A percentile compares a stretch with the other conserved stretches of the same genome.
Evolutionary conservation across 2,329 filamentous ascomycete genomes (phyloP).

Genomic region (Pseudofabraea citricarpa): DNA sequence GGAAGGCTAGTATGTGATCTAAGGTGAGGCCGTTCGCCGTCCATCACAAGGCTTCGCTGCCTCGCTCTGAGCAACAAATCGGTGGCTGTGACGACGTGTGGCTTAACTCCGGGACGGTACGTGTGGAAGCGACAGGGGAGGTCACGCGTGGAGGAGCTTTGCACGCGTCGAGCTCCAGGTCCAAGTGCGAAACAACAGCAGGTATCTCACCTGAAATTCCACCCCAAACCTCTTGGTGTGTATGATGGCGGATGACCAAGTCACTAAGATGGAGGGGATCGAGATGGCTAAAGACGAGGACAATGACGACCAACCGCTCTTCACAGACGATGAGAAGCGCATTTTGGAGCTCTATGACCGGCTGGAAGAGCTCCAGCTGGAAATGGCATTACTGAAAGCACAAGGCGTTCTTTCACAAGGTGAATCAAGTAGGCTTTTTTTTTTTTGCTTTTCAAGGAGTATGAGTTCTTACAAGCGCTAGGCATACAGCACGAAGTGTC

Average conservation of each 20-base stretch:
- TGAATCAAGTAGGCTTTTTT: constrained; percentile 10
- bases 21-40: too few species aligned
- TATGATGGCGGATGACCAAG: constrained; percentile 5
- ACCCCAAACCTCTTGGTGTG: too few species aligned
- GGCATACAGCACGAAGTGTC: constrained; percentile 34
- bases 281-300: constrained; percentile 11
- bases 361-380: constrained; percentile 65
- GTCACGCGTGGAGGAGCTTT: too few species aligned
- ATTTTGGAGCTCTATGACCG: constrained; percentile 67
- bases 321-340: constrained; percentile 62
- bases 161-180: too few species aligned
- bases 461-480: constrained; percentile 18
- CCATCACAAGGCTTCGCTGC: constrained; percentile 4
- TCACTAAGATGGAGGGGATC: constrained; percentile 22
- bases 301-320: constrained; percentile 34
- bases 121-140: too few species aligned
- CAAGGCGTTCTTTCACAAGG: constrained; percentile 27
- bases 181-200: background rate
- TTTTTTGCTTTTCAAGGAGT: constrained; percentile 13
- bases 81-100: background rate
- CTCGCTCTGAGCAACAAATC: background rate
- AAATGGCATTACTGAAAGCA: constrained; percentile 60
- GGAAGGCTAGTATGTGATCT: too few species aligned
- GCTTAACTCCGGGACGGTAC: too few species aligned
- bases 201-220: too few species aligned